Evolutionary conservation across 2,329 filamentous ascomycete species (phyloP), one percentile per base, ranked within the genome.

Genomic region (Monilinia aucupariae): DNA sequence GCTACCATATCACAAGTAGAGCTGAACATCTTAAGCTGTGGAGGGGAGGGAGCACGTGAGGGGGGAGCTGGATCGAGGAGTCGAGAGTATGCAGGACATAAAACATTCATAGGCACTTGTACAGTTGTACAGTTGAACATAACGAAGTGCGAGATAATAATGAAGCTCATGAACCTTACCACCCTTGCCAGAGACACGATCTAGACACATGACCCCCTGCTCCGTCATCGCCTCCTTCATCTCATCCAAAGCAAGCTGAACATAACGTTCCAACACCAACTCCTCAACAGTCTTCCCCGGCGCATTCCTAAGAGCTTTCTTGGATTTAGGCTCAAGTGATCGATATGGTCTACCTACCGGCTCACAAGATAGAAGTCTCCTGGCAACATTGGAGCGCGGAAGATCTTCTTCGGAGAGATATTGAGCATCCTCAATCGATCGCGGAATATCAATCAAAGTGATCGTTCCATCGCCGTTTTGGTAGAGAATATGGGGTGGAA

Each of bases 351-450:
- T 55, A 30, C 75, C 63, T 12, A 77, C 64, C 1, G 81, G 76
- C 50, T 67, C 12, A 2, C 70, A 75, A 0, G 81, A 83, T 15
- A 78, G 34, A 1, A 74, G 53, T 61, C 62, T 69, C 15, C 30
- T 56, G 9, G 2, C 32, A 4, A 5, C 10, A 32, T 47, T 54
- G 48, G 51, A 30, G 48, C 22, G 15, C 12, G 45, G 39, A 37
- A n/a, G 22, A 3, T 20, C 52, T 79, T 37, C 12, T 34, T 45
- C 27, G 7, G 49, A 32, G 7, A 62, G 22, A 9, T 15, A 62
- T 74, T 92, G 89, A 22, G 83, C 84, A 64, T 84, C 79, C 67
- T 89, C 85, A 47, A 92, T 82, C 1, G 89, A 90, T 22, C 79
- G 77, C 30, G 89, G 88, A 52, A 91, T 82, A 70, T 92, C 89